phyloP scores from a whole-genome alignment of 1,139 yeast genomes.

The Nakaseomyces glabratus region DNA sequence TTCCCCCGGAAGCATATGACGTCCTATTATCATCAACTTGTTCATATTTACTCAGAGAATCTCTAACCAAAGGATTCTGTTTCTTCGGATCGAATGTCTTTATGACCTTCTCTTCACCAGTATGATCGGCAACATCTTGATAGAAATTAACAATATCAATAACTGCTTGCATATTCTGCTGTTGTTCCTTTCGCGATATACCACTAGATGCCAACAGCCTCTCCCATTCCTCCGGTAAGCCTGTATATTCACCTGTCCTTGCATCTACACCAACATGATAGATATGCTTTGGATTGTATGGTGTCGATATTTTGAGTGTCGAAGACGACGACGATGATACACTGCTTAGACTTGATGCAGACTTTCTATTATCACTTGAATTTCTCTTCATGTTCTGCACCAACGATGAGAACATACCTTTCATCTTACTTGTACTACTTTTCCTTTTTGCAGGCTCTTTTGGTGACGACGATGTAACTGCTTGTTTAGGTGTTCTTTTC shows the following conservation, averaged over 20 bases:
- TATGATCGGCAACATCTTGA: conserved; percentile 52
- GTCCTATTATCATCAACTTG: neutral
- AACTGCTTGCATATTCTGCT: conserved; percentile 88
- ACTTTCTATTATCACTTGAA: conserved; percentile 24
- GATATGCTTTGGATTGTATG: conserved; percentile 82
- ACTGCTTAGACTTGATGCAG: conserved; percentile 20
- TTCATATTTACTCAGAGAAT: conserved; percentile 2
- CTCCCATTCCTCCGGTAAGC: conserved; percentile 91
- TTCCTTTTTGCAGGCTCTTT: conserved; percentile 4
- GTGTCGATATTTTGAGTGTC: conserved; percentile 68
- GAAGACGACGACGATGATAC: conserved; percentile 20
- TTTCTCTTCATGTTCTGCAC: conserved; percentile 38
- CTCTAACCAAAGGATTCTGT: neutral
- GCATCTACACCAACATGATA: conserved; percentile 87
- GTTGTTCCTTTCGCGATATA: conserved; percentile 73
- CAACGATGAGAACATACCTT: conserved; percentile 42
- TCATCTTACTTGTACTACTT: conserved; percentile 25
- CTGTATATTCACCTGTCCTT: conserved; percentile 79
- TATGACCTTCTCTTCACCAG: conserved; percentile 61
- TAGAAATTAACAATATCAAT: conserved; percentile 87
- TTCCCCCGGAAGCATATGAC: too few species aligned
- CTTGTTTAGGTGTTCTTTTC: neutral
- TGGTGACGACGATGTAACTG: neutral
- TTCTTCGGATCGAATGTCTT: conserved; percentile 48
- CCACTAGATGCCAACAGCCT: conserved; percentile 75